Base-by-base conservation (phyloP, 78 protist genomes). In the Dictyostelium capitatum region DNA sequence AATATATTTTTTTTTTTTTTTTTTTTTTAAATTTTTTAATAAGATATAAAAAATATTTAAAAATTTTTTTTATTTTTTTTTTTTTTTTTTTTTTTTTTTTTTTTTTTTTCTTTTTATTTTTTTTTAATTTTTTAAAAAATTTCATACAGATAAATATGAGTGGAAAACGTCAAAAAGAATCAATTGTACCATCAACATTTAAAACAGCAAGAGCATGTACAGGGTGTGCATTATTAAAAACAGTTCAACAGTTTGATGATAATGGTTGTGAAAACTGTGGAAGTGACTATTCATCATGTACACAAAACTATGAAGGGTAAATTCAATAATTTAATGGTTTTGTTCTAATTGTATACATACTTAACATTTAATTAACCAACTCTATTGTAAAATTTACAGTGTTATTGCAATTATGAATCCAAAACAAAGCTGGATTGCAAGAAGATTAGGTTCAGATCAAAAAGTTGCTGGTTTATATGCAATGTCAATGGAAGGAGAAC, bases 251-350 rank as follows among this genome's bases (percentile, higher is more conserved):
- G 64, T 87, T 87, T 48, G 82, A 87, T 23, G 79, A 75, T 0
- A 50, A 57, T 62, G 92, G 92, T 53, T 87, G 92, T 46, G 92
- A 87, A 59, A 87, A 87, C 25, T 87, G 92, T 59, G 59, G 59
- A 37, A 37, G 2, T 37, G 43, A 37, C 43, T 37, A 37, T 23
- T 73, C 56, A 48, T 69, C 75, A 41, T 28, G 51, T 4, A 84
- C 91, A 12, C 51, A 81, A 87, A 87, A 62, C 30, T 87, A 62
- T 77, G 92, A 87, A 87, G 92, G 92, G 92, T 87, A 75, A 20
- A 9, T 1, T 54, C 62, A 19, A 54, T 3, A 3, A 2, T 19
- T 54, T 19, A 12, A 1, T 32, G 9, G 4, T 28, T 30, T 37
- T 37, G 2, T 37, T 37, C 43, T 37, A 37, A n/a, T n/a, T n/a